phyloP scores from a whole-genome alignment of 176 grass and related monocot genomes.

The Eragrostis curvula region DNA sequence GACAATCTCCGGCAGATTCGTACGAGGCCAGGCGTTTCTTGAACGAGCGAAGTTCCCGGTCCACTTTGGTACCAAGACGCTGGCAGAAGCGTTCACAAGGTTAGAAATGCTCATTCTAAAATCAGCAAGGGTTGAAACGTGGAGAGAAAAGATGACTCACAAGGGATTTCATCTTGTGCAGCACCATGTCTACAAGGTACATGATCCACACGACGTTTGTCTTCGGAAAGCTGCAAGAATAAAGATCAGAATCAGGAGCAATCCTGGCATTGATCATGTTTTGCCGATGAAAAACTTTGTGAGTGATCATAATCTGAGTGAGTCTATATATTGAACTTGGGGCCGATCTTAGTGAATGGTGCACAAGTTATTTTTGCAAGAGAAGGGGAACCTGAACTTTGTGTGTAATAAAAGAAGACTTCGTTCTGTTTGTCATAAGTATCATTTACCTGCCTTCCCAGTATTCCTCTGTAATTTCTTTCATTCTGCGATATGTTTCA shows the following conservation, averaged over 20 bases:
- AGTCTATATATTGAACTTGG: not conserved
- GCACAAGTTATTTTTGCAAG: not conserved
- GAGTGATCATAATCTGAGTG: not conserved
- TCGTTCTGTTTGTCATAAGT: not conserved
- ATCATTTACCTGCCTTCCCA: slow-evolving; percentile 80
- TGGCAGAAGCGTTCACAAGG: slow-evolving; percentile 35
- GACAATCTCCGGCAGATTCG: slow-evolving; percentile 63
- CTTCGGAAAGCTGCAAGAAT: slow-evolving; percentile 74
- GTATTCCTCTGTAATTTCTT: slow-evolving; percentile 71
- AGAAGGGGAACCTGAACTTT: not conserved
- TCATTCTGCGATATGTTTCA: slow-evolving; percentile 94
- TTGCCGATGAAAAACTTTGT: slow-evolving; percentile 13
- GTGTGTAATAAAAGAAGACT: slow-evolving; percentile 10
- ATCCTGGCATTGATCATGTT: not conserved
- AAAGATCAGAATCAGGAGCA: slow-evolving; percentile 4
- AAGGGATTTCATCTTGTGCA: slow-evolving; percentile 65
- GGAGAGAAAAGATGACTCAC: slow-evolving; percentile 51
- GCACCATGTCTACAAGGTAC: slow-evolving; percentile 88
- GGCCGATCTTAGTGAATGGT: not conserved
- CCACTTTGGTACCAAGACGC: slow-evolving; percentile 56
- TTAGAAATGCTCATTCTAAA: not conserved
- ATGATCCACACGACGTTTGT: slow-evolving; percentile 92
- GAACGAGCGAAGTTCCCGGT: slow-evolving; percentile 79
- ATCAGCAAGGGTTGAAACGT: slow-evolving; percentile 12
- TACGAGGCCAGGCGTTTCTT: slow-evolving; percentile 70